A percentile compares a stretch with the other conserved stretches of the same genome.
These are phyloP conservation scores for Zygosaccharomyces bisporus DNA, from an alignment of 805 yeast species.

Conservation along the genomic window DNA sequence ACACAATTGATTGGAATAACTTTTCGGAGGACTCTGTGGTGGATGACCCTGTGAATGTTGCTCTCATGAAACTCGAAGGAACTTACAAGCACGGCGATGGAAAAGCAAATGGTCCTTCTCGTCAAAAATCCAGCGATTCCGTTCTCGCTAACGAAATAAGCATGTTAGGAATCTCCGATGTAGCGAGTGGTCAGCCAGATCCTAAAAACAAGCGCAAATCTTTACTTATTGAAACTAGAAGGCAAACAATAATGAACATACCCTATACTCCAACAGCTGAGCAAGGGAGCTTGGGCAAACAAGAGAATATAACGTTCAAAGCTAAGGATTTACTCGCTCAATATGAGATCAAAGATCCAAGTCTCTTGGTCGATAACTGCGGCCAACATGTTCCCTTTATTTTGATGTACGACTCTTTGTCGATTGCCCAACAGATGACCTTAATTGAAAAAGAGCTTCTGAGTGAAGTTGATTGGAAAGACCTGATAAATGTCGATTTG, in stretches of 20 bases:
- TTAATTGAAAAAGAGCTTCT: conserved; percentile 80
- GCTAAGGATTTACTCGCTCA: conserved; percentile 25
- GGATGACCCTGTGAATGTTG: conserved; percentile 68
- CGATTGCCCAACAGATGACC: conserved; percentile 78
- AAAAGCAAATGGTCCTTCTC: conserved; percentile 1
- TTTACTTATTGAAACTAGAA: conserved; percentile 37
- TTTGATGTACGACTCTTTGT: conserved; percentile 61
- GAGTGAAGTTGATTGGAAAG: conserved; percentile 88
- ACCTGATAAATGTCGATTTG: conserved; percentile 74
- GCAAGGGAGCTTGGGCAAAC: conserved; percentile 7
- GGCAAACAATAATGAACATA: conserved; percentile 37
- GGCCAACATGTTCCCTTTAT: conserved; percentile 77
- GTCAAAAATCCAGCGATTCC: conserved; percentile 19
- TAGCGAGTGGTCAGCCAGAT: conserved; percentile 14
- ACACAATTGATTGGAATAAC: conserved; percentile 70
- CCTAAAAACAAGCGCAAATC: conserved; percentile 31
- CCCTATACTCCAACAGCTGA: conserved; percentile 36
- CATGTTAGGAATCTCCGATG: conserved; percentile 16
- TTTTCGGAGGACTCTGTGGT: conserved; percentile 73
- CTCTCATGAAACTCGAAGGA: conserved; percentile 79
- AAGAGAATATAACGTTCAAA: conserved; percentile 13
- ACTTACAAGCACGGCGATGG: conserved; percentile 33
- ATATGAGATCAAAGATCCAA: conserved; percentile 29
- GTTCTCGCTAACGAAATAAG: conserved; percentile 21
- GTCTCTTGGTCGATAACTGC: conserved; percentile 28